phyloP scores from a whole-genome alignment of 495 filamentous ascomycete genomes.

The Podospora comata region DNA sequence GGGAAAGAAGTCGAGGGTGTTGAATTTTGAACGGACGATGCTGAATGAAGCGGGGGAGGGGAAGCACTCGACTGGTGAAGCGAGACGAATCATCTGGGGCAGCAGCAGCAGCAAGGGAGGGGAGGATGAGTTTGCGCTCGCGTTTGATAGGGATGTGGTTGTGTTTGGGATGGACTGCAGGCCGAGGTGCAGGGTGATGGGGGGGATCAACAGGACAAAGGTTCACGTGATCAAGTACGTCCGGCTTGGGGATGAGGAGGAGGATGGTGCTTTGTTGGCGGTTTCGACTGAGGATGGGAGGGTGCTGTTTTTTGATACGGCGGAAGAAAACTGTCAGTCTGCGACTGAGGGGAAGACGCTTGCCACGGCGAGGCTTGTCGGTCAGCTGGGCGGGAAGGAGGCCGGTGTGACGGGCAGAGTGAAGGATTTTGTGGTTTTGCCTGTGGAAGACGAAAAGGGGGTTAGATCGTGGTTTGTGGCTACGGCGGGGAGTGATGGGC shows the following conservation, averaged over 20 bases:
- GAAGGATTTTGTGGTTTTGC: slow-evolving; percentile 80
- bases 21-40: slow-evolving; percentile 72
- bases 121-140: slow-evolving; percentile 79
- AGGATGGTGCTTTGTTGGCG: slow-evolving; percentile 56
- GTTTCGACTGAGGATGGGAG: slow-evolving; percentile 92
- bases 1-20: slow-evolving; percentile 87
- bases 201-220: slow-evolving; percentile 64
- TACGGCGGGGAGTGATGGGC: slow-evolving; percentile 79
- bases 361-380: slow-evolving; percentile 57
- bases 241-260: slow-evolving; percentile 35
- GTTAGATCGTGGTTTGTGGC: slow-evolving; percentile 56
- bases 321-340: slow-evolving; percentile 33
- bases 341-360: slow-evolving; percentile 27
- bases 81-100: slow-evolving; percentile 81
- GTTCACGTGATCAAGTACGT: slow-evolving; percentile 79
- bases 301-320: slow-evolving; percentile 78
- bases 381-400: slow-evolving; percentile 72
- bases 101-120: slow-evolving; percentile 50
- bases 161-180: slow-evolving; percentile 86
- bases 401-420: slow-evolving; percentile 65
- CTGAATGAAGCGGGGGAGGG: slow-evolving; percentile 70
- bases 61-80: slow-evolving; percentile 75
- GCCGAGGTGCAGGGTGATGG: slow-evolving; percentile 66
- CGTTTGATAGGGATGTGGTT: slow-evolving; percentile 79
- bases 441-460: slow-evolving; percentile 37